phyloP scores from a whole-genome alignment of 805 yeast genomes.

The Scheffersomyces ergatensis region DNA sequence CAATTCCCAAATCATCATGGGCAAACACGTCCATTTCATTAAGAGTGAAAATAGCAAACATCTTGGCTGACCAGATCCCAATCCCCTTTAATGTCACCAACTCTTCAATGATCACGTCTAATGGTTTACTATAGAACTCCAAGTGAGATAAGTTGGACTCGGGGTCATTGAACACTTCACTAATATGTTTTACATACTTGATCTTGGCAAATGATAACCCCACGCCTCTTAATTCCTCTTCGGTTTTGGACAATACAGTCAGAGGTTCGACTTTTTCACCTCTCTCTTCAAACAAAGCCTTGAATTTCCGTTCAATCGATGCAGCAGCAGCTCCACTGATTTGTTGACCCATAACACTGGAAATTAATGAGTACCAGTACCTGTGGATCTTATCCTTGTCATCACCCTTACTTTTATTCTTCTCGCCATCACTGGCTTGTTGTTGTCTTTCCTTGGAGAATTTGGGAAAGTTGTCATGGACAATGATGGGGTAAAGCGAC shows the following conservation, averaged over 20 bases:
- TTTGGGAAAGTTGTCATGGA: constrained; percentile 23
- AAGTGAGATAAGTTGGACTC: constrained; percentile 26
- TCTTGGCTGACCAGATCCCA: constrained; percentile 85
- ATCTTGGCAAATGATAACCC: constrained; percentile 73
- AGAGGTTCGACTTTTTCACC: constrained; percentile 49
- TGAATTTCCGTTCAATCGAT: constrained; percentile 54
- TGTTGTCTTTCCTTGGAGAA: constrained; percentile 14
- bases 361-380: constrained; percentile 37
- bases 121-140: constrained; percentile 36
- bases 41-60: constrained; percentile 76
- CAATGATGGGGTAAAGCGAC: constrained; percentile 30
- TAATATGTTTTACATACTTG: constrained; percentile 56
- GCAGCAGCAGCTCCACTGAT: constrained; percentile 79
- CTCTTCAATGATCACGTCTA: constrained; percentile 47
- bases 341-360: constrained; percentile 65
- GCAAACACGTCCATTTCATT: constrained; percentile 70
- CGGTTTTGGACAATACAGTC: constrained; percentile 35
- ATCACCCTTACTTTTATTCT: background rate
- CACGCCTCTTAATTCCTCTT: constrained; percentile 52
- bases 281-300: constrained; percentile 17
- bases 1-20: constrained; percentile 78
- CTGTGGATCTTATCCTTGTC: constrained; percentile 17
- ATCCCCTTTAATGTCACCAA: constrained; percentile 63
- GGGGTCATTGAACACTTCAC: constrained; percentile 48
- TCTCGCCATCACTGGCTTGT: no score